phyloP scores from a whole-genome alignment of 805 yeast species.

The Tetrapisispora fleetii region DNA sequence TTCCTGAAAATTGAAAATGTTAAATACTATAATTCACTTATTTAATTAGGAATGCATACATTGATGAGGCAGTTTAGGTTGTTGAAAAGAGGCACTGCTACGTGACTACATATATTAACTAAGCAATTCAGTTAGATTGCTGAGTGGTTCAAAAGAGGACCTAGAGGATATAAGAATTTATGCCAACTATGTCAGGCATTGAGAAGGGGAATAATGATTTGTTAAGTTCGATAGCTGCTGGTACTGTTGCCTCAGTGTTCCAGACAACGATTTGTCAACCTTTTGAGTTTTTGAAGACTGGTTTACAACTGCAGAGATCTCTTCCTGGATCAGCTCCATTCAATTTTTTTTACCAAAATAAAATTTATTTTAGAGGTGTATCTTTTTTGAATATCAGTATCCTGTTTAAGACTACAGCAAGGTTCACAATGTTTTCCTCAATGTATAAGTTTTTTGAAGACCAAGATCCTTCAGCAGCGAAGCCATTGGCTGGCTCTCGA shows the following conservation, averaged over 20 bases:
- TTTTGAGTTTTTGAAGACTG: constrained; percentile 59
- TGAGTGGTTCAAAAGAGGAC: background rate
- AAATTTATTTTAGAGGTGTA: constrained; percentile 46
- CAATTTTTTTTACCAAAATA: constrained; percentile 26
- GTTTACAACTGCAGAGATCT: constrained; percentile 45
- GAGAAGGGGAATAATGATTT: constrained; percentile 1
- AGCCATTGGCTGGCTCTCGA: constrained; percentile 67
- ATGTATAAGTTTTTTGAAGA: constrained; percentile 49
- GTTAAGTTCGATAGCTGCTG: constrained; percentile 17
- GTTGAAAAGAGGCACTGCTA: background rate
- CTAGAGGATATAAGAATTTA: no score
- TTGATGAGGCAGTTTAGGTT: no score
- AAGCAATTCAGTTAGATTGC: no score
- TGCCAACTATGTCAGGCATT: background rate
- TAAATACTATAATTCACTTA: no score
- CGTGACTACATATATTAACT: no score
- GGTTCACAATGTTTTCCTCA: constrained; percentile 68
- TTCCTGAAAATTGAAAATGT: no score
- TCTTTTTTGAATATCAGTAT: constrained; percentile 70
- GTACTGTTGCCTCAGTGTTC: constrained; percentile 47
- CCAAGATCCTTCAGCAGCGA: constrained; percentile 39
- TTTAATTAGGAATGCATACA: no score
- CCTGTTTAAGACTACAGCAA: constrained; percentile 57
- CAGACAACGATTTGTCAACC: constrained; percentile 62
- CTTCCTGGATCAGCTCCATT: constrained; percentile 6